Base-by-base conservation (phyloP, 805 yeast genomes). In the Hagleromyces aurorensis region DNA sequence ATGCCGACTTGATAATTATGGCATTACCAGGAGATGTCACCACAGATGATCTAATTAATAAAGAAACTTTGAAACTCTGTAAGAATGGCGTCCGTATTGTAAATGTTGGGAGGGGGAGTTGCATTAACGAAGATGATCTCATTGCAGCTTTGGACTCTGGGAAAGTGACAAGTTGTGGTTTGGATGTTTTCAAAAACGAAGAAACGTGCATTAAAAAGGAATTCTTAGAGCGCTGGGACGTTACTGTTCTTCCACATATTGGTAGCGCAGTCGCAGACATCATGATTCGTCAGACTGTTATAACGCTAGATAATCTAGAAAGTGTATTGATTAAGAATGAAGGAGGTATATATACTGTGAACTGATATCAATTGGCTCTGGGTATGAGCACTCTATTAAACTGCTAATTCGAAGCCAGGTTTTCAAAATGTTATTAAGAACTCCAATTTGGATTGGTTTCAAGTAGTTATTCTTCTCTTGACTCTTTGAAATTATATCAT, bases 51-150 rank as follows among this genome's bases (percentile, higher is more conserved):
- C 49, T 80, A 37, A 55, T 81, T 37, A 70, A 78, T 44, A 51
- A 48, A 19, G 45, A 61, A 0, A 50, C 76, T 1, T 61, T 82
- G 13, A 52, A 55, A 6, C 42, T 59, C 27, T 60, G 79, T 33
- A 64, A 67, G 22, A 57, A 61, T 22, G 78, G 81, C 1, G 65
- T 77, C 5, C 62, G 82, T 30, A 59, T 82, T 14, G 74, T 82
- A 27, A 82, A 82, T 46, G 74, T 82, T 23, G 93, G 93, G 2
- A 62, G 94, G 36, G 94, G 93, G 2, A 44, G 68, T 3, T 69
- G 80, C 19, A 65, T 82, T 36, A 74, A 80, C 41, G 85, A 77
- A 43, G 62, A 68, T n/a, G 86, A 73, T 3, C 54, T 81, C 27
- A 61, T 79, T 7, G 64, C 58, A 4, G 87, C 78, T 0, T 59